Evolutionary conservation across 2,329 filamentous ascomycete species (phyloP).

Genomic region (Aspergillus fructus): DNA sequence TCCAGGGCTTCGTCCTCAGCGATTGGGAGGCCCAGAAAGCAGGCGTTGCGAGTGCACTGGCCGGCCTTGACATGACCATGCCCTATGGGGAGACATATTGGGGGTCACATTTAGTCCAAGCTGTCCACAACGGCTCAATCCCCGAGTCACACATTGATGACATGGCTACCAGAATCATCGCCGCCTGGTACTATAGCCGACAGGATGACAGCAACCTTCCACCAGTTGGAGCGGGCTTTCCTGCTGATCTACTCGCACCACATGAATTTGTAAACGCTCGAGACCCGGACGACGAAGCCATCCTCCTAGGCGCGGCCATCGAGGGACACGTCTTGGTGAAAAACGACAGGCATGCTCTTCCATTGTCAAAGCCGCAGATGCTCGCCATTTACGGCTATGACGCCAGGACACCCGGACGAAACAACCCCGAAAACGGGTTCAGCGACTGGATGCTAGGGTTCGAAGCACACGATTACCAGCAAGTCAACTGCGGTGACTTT

Average conservation of each 20-base stretch:
- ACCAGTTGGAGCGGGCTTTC: constrained; percentile 14
- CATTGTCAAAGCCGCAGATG: not conserved
- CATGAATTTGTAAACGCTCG: constrained; percentile 56
- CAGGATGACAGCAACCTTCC: too few species aligned
- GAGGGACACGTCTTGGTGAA: not conserved
- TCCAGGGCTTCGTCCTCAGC: constrained; percentile 70
- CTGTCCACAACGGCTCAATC: constrained; percentile 56
- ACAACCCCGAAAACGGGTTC: not conserved
- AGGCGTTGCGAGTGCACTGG: constrained; percentile 22
- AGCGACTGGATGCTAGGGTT: not conserved
- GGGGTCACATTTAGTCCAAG: constrained; percentile 47
- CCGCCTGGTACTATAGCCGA: constrained; percentile 11
- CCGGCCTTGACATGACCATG: constrained; percentile 29
- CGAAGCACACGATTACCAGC: not conserved
- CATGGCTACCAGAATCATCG: constrained; percentile 51
- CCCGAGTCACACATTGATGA: constrained; percentile 55
- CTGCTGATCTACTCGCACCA: constrained; percentile 41
- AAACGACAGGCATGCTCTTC: not conserved
- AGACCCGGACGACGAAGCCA: constrained; percentile 27
- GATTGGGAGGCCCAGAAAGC: constrained; percentile 78
- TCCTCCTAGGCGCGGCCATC: not conserved
- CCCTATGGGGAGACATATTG: constrained; percentile 3
- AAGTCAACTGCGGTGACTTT: not conserved
- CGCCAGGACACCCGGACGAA: not conserved
- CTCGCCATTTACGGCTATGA: not conserved